A percentile compares a stretch with the other conserved stretches of the same genome.
Evolutionary conservation across 2,329 filamentous ascomycete species (phyloP).

Genomic region (Fusarium sp.): DNA sequence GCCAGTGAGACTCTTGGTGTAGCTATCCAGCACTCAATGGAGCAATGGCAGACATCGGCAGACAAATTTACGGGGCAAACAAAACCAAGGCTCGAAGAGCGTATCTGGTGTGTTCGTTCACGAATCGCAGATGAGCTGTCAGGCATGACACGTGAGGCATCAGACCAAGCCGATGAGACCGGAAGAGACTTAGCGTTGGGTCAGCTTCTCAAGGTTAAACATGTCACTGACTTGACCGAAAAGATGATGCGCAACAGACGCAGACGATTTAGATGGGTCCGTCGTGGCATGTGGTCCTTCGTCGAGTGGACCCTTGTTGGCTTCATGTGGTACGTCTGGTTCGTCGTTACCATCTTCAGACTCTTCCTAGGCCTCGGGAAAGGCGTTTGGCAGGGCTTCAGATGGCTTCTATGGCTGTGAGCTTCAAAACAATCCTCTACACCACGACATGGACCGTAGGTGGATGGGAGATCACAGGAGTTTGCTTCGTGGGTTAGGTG

Average conservation of each 20-base stretch:
- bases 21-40: constrained; percentile 60
- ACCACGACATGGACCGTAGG: neutral
- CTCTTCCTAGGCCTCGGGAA: constrained; percentile 71
- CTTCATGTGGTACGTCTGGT: constrained; percentile 95
- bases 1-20: constrained; percentile 63
- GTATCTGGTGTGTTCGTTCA: constrained; percentile 60
- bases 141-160: constrained; percentile 71
- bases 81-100: constrained; percentile 62
- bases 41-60: constrained; percentile 69
- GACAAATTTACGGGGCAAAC: constrained; percentile 69
- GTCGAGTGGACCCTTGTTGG: constrained; percentile 90
- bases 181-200: constrained; percentile 79
- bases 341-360: constrained; percentile 82
- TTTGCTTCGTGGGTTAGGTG: constrained; percentile 14
- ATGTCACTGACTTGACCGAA: constrained; percentile 81
- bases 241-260: constrained; percentile 77
- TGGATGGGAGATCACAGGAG: neutral
- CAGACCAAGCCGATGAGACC: constrained; percentile 84
- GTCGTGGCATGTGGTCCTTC: constrained; percentile 80
- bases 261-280: constrained; percentile 76
- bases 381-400: constrained; percentile 68
- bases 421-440: neutral
- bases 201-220: constrained; percentile 83
- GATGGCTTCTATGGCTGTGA: constrained; percentile 87
- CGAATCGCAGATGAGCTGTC: constrained; percentile 65